Base-by-base conservation (phyloP, 805 yeast genomes). In the Nakazawaea ambrosiae region DNA sequence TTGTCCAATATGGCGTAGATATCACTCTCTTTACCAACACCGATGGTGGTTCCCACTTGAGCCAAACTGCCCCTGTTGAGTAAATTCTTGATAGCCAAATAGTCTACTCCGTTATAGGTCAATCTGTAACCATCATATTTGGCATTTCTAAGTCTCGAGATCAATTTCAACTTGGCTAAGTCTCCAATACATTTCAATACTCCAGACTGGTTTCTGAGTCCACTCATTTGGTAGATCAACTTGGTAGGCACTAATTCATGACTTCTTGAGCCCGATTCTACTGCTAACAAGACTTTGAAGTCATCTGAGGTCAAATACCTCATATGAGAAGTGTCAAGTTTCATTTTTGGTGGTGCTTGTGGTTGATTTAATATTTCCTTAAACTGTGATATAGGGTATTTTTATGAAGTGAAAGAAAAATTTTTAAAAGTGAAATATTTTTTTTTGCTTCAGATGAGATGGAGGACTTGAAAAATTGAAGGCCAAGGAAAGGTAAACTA, bases 1-100 rank as follows among this genome's bases (percentile, higher is more conserved):
- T 69, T 63, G 50, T 82, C 89, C 40, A 81, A 78, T 1, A 84
- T 89, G 10, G 89, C 72, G 57, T 82, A 87, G 51, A 92, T 89
- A 63, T 92, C 98, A 3, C 97, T 88, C 60, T 92, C 98, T 55
- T 92, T 92, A 50, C 98, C 98, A 36, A 92, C 96, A 42, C 97
- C 98, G 48, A 90, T 88, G 8, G 82, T 84, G 32, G 80, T 70
- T 14, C 96, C 97, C 12, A 90, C 73, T 2, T 90, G 81, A 50
- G 79, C 79, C 8, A 92, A 54, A 0, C 86, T 70, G 29, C 79
- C 76, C 47, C 87, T 69, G 51, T 80, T 82, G 45, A 83, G 66
- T 78, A 92, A 75, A 7, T 95, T 72, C 57, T 81, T 87, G 46
- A 92, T 67, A 0, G 97, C 97, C 46, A 92, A 68, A 55, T 85